These are phyloP conservation scores for Cystofilobasidium capitatum DNA, from an alignment of 768 basidiomycete genomes.

Conservation along the genomic window DNA sequence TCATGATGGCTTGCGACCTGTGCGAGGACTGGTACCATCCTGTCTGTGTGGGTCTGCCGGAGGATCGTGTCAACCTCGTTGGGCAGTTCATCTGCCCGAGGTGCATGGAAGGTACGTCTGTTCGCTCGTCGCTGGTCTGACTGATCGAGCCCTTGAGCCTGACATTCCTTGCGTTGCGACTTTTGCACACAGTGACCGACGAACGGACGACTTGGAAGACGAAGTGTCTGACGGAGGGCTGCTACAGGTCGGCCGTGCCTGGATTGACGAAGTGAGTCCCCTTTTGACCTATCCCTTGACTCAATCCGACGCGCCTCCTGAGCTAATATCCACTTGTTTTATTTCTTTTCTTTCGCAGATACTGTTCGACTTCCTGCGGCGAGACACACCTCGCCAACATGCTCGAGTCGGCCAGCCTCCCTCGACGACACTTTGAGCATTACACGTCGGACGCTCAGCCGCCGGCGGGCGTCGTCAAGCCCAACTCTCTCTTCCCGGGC, in stretches of 20 bases:
- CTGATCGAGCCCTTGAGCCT: background rate
- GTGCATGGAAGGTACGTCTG: constrained; percentile 60
- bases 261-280: constrained; percentile 21
- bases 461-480: background rate
- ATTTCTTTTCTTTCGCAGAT: constrained; percentile 5
- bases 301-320: background rate
- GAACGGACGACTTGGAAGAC: constrained; percentile 39
- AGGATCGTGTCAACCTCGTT: constrained; percentile 72
- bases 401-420: constrained; percentile 1
- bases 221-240: constrained; percentile 37
- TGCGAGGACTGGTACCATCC: constrained; percentile 92
- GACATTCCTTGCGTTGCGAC: background rate
- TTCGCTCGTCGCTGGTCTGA: background rate
- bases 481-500: background rate
- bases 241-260: constrained; percentile 21
- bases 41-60: constrained; percentile 69
- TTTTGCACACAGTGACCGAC: constrained; percentile 48
- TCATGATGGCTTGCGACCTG: constrained; percentile 93
- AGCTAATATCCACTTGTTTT: background rate
- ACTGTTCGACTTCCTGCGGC: constrained; percentile 21
- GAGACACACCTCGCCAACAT: constrained; percentile 7
- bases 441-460: constrained; percentile 10
- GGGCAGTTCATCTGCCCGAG: constrained; percentile 85
- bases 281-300: background rate
- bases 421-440: background rate